A percentile compares a stretch with the other conserved stretches of the same genome.
These are phyloP conservation scores for Wickerhamiella spandovensis DNA, from an alignment of 805 yeast species.

Conservation along the genomic window DNA sequence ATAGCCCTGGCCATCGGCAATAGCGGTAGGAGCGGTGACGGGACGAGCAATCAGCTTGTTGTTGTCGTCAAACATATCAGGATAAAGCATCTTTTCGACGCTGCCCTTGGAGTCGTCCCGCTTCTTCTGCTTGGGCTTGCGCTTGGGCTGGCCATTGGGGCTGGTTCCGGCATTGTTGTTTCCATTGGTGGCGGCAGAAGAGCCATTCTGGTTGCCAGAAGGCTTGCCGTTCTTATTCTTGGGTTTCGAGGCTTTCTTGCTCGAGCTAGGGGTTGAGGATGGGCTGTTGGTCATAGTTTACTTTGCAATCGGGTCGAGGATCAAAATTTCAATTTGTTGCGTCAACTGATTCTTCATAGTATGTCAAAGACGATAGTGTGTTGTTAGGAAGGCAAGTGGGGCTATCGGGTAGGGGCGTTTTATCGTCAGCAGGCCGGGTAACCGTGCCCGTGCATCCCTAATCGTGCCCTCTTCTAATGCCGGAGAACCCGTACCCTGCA, in stretches of 20 bases:
- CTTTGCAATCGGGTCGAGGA: background rate
- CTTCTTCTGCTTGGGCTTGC: background rate
- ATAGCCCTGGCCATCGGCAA: background rate
- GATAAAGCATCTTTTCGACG: constrained; percentile 6
- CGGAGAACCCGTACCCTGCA: background rate
- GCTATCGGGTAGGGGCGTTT: background rate
- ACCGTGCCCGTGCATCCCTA: too few relatives aligned
- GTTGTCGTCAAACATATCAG: constrained; percentile 6
- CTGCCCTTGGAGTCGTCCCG: background rate
- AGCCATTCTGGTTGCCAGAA: background rate
- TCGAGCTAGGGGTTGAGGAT: background rate
- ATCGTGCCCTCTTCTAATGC: too few relatives aligned
- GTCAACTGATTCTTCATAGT: background rate
- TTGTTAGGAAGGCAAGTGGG: background rate
- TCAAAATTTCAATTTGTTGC: background rate
- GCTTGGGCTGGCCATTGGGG: background rate
- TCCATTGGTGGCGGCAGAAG: background rate
- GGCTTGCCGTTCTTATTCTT: background rate
- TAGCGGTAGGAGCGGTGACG: background rate
- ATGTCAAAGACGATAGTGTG: background rate
- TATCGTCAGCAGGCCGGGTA: background rate
- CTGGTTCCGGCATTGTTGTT: background rate
- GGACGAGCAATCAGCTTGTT: constrained; percentile 2
- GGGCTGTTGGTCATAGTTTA: background rate
- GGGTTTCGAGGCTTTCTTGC: background rate